Evolutionary conservation across 116 monocot species (phyloP).

Genomic region (Dioscorea cayenensis): DNA sequence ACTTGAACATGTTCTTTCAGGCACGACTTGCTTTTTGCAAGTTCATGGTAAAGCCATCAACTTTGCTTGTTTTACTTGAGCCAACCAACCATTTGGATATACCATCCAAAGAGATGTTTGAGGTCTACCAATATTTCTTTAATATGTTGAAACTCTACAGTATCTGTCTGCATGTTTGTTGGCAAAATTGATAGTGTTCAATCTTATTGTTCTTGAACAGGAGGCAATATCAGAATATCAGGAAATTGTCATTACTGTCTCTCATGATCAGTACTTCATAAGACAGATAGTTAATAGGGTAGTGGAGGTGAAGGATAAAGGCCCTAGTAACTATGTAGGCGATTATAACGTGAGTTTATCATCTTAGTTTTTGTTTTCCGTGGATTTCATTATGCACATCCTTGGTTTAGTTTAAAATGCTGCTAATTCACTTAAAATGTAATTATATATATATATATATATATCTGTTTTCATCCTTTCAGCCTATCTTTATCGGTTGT

Average conservation of each 20-base stretch:
- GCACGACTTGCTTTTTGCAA: constrained; percentile 98
- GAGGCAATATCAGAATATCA: constrained; percentile 88
- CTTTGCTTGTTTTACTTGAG: constrained; percentile 89
- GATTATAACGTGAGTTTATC: constrained; percentile 76
- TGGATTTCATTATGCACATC: no score
- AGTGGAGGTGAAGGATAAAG: constrained; percentile 71
- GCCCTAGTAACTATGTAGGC: constrained; percentile 77
- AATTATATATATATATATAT: no score
- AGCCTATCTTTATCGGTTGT: no score
- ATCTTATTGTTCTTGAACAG: constrained; percentile 37
- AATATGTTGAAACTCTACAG: neutral
- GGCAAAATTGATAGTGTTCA: no score
- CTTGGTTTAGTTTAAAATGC: no score
- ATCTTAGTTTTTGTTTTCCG: neutral
- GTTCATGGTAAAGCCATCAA: constrained; percentile 98
- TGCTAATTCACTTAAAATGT: no score
- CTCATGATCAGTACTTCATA: constrained; percentile 97
- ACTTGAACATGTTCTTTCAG: constrained; percentile 14
- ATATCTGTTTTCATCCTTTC: no score
- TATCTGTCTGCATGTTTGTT: neutral
- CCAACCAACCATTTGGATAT: constrained; percentile 99
- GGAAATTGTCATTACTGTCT: constrained; percentile 87
- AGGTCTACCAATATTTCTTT: constrained; percentile 35
- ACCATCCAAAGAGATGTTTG: constrained; percentile 98
- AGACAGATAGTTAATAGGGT: constrained; percentile 94